Evolutionary conservation across 345 rosid species (phyloP), one percentile per base, ranked within the genome.

Genomic region (Litchi chinensis): DNA sequence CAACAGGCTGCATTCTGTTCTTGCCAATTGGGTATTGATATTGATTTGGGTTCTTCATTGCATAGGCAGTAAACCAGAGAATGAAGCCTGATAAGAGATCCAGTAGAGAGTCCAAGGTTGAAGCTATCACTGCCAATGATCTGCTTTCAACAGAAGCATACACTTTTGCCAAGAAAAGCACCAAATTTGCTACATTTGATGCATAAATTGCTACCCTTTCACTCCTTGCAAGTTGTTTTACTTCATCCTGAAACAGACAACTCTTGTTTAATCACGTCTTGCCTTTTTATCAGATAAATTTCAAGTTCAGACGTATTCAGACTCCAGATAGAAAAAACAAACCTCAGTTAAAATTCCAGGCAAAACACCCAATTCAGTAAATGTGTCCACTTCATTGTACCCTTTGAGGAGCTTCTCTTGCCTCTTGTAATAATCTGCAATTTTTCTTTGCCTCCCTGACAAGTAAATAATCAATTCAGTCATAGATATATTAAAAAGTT

Each of bases 1-100:
- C 97, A 87, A 93, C 95, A 5, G 97, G 98, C 65, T 93, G 98
- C 98, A 93, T 93, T 73, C 93, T 81, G 73, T 83, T 85, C 85
- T 92, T 93, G 43, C 98, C 98, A 54, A 93, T 88, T 2, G 98
- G 98, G 79, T 92, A 92, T 65, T 71, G 85, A 76, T 85, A 85
- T 0, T 86, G 90, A 75, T 93, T 92, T 18, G 91, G 95, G 18
- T 82, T 89, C 37, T 79, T 91, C 98, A 92, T 93, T 67, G 97
- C 93, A 75, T 89, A 64, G 11, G 92, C 84, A n/a, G 98, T 91
- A 73, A 92, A 93, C 98, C 97, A 92, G 32, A 93, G 85, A 73
- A 93, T 93, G 71, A 93, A 91, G 1, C 98, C 98, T 32, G 97
- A 92, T 72, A 93, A 81, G 65, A 93, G 95, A 84, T 93, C 90